Evolutionary conservation across 495 filamentous ascomycete species (phyloP), one percentile per base, ranked within the genome.

Genomic region (Darksidea phi): DNA sequence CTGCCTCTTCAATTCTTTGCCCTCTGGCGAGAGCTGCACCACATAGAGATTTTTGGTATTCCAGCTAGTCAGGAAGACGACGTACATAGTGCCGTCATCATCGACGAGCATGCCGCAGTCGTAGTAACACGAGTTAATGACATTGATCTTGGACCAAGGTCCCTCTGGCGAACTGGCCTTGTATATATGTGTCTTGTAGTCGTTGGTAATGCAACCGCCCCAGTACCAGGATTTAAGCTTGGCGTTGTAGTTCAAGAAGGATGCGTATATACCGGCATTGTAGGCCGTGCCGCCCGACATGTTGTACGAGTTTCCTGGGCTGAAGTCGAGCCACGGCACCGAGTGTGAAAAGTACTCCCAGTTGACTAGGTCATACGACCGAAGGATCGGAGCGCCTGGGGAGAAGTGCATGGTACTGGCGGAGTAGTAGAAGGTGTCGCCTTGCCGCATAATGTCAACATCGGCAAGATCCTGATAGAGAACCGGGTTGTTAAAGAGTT

Each of bases 301-400:
- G 63, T 75, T 67, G 70, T 83, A 84, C 15, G 69, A 67, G 6
- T 67, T 32, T 20, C 72, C 75, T 38, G 36, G 36, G 36, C 36
- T 38, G 49, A 76, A 83, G 49, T 74, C 64, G 7, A 84, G 75
- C 1, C 47, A 54, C 0, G 81, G 82, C 0, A 85, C 74, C 3
- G 77, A 78, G 65, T 84, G 81, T 0, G 75, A 71, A 50, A 82
- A 73, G 26, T 71, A 74, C 42, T 81, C 77, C 82, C 81, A 84
- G 67, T 81, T 78, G 17, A 77, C 72, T 0, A 85, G 76, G 64
- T 85, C 77, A 54, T 73, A 75, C 1, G 81, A 83, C 15, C 70
- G 70, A 4, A 85, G 73, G 23, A 85, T 72, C 4, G 82, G 82
- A 0, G 82, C 82, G 48, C 82, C 82, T 6, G 81, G 82, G 13